Evolutionary conservation across 176 grass and related monocot genomes (phyloP).

Genomic region (Oryza rufipogon): DNA sequence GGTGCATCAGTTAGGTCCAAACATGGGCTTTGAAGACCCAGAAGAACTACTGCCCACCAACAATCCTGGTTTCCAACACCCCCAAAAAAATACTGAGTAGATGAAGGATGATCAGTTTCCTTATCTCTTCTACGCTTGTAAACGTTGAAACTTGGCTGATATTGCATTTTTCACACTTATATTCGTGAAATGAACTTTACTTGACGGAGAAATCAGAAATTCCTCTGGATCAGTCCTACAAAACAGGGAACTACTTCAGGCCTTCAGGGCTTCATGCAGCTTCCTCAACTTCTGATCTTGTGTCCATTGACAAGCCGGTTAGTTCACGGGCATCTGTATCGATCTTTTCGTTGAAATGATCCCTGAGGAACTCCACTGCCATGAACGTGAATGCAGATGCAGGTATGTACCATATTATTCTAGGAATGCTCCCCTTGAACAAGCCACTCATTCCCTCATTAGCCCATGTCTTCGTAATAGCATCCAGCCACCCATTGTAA

Average conservation of each 20-base stretch:
- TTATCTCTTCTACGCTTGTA: slow-evolving; percentile 14
- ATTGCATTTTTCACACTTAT: slow-evolving; percentile 16
- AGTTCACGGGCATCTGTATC: slow-evolving; percentile 46
- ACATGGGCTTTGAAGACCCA: too few relatives aligned
- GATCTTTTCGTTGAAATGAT: slow-evolving; percentile 70
- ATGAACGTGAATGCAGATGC: slow-evolving; percentile 97
- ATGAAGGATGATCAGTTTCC: neutral
- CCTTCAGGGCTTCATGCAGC: slow-evolving; percentile 34
- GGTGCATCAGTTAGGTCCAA: too few relatives aligned
- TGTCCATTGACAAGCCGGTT: slow-evolving; percentile 43
- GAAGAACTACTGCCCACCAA: too few relatives aligned
- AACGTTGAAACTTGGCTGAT: neutral
- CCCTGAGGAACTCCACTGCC: slow-evolving; percentile 93
- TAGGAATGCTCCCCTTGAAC: slow-evolving; percentile 86
- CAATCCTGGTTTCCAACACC: too few relatives aligned
- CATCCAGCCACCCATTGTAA: slow-evolving; percentile 87
- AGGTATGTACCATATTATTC: slow-evolving; percentile 90
- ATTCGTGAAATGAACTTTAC: neutral
- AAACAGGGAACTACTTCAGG: neutral
- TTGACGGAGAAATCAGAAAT: neutral
- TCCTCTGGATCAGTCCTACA: slow-evolving; percentile 28
- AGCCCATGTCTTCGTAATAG: slow-evolving; percentile 75
- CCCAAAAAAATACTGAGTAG: neutral
- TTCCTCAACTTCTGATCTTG: slow-evolving; percentile 58
- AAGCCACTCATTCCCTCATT: slow-evolving; percentile 75